Conservation (phyloP, 768 basidiomycete species). For the Cyclocybe cylindracea region DNA sequence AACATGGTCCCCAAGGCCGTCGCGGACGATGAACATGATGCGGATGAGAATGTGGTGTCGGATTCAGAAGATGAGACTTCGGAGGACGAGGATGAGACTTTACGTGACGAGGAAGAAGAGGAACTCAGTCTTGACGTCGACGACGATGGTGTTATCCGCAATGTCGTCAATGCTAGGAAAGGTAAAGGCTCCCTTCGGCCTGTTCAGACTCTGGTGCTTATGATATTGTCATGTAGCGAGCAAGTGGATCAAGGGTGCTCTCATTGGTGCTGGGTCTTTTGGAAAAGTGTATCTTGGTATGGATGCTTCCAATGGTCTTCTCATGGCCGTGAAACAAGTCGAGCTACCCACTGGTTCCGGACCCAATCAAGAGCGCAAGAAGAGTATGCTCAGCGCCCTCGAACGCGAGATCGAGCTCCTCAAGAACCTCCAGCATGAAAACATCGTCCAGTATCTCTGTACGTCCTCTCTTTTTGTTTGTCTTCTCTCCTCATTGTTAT, state of each 20-base stretch:
- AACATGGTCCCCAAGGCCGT: conserved; percentile 33
- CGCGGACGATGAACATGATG: conserved; percentile 33
- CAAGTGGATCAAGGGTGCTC: conserved; percentile 97
- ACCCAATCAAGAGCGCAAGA: conserved; percentile 90
- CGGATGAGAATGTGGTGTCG: conserved; percentile 45
- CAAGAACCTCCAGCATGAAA: conserved; percentile 89
- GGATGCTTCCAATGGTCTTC: conserved; percentile 85
- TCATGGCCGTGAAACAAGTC: conserved; percentile 99
- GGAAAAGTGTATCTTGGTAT: conserved; percentile 95
- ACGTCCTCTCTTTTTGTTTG: conserved; percentile 27
- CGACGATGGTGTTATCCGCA: conserved; percentile 40
- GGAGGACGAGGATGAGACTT: conserved; percentile 41
- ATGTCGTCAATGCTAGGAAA: conserved; percentile 29
- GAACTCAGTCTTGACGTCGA: conserved; percentile 29
- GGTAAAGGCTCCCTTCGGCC: conserved; percentile 13
- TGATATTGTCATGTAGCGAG: conserved; percentile 50
- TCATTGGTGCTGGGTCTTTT: conserved; percentile 94
- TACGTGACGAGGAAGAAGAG: conserved; percentile 43
- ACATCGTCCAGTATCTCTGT: conserved; percentile 99
- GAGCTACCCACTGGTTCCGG: conserved; percentile 83
- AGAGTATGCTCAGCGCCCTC: conserved; percentile 87
- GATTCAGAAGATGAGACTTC: conserved; percentile 43
- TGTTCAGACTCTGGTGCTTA: neutral
- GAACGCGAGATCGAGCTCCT: conserved; percentile 94
- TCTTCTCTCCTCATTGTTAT: neutral